phyloP scores from a whole-genome alignment of 2,329 filamentous ascomycete species.

The Nannizziopsis arthrosporioides region DNA sequence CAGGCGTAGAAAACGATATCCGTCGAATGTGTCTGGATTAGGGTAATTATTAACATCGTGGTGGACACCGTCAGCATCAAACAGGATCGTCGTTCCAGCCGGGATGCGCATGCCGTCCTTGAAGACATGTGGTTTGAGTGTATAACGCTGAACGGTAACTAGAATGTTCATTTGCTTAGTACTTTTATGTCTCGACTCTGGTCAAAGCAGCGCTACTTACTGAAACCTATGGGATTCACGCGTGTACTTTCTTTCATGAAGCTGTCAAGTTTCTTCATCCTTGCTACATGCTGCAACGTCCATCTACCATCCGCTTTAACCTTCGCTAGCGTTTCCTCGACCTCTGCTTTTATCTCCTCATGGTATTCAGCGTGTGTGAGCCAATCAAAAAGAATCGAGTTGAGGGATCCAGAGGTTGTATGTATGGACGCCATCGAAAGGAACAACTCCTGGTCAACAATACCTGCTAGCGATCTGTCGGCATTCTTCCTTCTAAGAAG shows the following conservation, averaged over 20 bases:
- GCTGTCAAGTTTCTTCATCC: conserved; percentile 17
- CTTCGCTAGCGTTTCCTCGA: not conserved
- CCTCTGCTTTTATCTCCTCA: conserved; percentile 7
- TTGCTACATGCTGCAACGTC: conserved; percentile 6
- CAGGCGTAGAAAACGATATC: conserved; percentile 7
- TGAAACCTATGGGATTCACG: conserved; percentile 10
- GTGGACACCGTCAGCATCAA: not conserved
- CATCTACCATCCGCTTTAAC: conserved; percentile 8
- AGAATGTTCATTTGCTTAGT: not conserved
- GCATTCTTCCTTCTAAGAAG: not conserved
- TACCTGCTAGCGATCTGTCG: not conserved
- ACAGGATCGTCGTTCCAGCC: conserved; percentile 11
- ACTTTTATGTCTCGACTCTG: not conserved
- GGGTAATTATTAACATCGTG: conserved; percentile 7
- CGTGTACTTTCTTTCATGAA: conserved; percentile 18
- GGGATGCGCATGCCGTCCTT: conserved; percentile 17
- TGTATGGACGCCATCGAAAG: conserved; percentile 9
- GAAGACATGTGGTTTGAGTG: conserved; percentile 13
- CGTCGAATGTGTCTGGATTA: conserved; percentile 6
- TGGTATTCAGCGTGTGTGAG: conserved; percentile 10
- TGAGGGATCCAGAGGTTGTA: not conserved
- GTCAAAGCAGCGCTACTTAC: conserved; percentile 10
- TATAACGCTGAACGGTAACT: conserved; percentile 15
- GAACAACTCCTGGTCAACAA: conserved; percentile 4
- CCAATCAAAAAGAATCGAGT: conserved; percentile 10